Base-by-base conservation (phyloP, 345 rosid genomes). In the Populus simonii region DNA sequence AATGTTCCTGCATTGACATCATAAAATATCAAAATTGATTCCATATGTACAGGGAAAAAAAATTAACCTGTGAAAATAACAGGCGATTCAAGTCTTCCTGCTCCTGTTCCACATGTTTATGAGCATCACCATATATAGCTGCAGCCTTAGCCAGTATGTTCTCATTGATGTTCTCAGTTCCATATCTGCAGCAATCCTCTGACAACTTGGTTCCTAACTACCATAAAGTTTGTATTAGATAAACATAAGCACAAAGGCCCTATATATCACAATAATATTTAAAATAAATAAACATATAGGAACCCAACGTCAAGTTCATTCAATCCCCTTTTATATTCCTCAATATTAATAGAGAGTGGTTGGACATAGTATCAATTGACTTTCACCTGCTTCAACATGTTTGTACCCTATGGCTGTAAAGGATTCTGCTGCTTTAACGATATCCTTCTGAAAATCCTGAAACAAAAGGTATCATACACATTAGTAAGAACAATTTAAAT, bases 381-480 rank as follows among this genome's bases (percentile, higher is more conserved):
- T 33, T 68, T 74, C 79, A 95, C 99, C 99, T 86, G 96, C 88
- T 89, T 95, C 99, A 65, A 93, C 89, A 70, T 93, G 92, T 82
- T 88, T 90, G 74, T 89, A 89, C 51, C 98, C 94, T 12, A 93
- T 91, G 47, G 93, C 84, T 4, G 91, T 87, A 83, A 92, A 90
- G 23, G 87, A 66, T 83, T 95, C 99, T 8, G 92, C 98, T 65
- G 93, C 96, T 89, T 82, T 95, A 62, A 93, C 83, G 6, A 95
- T 66, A 63, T 93, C 99, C 75, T 80, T 95, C 76, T 95, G 99
- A 73, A 93, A 93, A 73, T 95, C 99, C 99, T 95, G 92, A 79
- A 80, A 79, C 35, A 53, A 70, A 76, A 41, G 76, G 71, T 2
- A 29, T 13, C 70, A 70, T 17, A 62, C 31, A 57, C 25, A 47